Percentiles rank a stretch among this genome's conserved stretches.
These are phyloP conservation scores for Chloris gayana DNA, from an alignment of 176 grass and related monocot species.

Conservation along the genomic window DNA sequence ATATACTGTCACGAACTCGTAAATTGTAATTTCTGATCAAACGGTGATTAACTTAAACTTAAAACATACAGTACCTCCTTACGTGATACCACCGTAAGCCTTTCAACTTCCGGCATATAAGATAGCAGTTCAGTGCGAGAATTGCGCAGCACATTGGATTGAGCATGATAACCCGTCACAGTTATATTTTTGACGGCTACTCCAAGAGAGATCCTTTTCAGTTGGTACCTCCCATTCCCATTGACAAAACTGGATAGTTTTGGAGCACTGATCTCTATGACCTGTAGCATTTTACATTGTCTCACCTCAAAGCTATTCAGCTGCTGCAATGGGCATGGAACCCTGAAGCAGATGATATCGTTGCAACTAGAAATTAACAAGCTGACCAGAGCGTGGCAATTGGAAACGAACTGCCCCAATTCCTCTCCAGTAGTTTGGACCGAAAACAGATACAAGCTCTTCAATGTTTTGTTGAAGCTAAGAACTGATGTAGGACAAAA, in stretches of 20 bases:
- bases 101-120: constrained; percentile 24
- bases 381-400: background rate
- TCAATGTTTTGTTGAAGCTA: constrained; percentile 28
- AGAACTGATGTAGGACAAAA: background rate
- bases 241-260: background rate
- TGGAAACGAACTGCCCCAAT: constrained; percentile 5
- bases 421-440: constrained; percentile 16
- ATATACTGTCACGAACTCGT: background rate
- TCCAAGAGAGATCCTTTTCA: background rate
- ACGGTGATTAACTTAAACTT: background rate
- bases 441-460: background rate
- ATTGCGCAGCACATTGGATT: background rate
- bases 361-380: background rate
- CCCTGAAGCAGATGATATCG: constrained; percentile 10
- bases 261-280: constrained; percentile 28
- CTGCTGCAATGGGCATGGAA: background rate
- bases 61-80: background rate
- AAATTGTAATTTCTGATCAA: background rate
- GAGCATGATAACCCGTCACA: background rate
- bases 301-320: background rate
- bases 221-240: background rate
- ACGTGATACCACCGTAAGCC: background rate
- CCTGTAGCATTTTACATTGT: background rate
- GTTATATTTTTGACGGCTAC: background rate
- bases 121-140: background rate